Base-by-base conservation (phyloP, 305 asterid species). In the Fraxinus dipetala region DNA sequence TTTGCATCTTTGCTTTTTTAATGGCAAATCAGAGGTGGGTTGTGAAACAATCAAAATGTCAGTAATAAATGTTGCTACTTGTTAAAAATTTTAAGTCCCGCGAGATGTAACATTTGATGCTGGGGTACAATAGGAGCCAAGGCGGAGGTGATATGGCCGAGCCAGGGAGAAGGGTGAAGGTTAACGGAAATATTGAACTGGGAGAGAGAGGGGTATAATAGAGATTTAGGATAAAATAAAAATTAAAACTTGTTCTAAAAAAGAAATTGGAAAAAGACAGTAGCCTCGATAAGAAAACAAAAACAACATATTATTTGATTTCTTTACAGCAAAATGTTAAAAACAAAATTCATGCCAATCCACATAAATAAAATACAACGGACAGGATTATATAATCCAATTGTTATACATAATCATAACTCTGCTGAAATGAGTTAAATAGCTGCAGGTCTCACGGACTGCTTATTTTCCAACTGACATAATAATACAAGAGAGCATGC, bases 391-490 rank as follows among this genome's bases (percentile, higher is more conserved):
- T 87, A 81, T 24, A 56, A 67, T 43, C 67, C 69, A 7, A 6
- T 56, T 80, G 36, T 56, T 24, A 32, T 11, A 32, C 43, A 70
- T 5, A 31, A 31, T 31, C 72, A 24, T 72, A 74, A 67, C 74
- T 79, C 74, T 79, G 79, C 70, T 45, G 59, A 22, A 75, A 76
- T 56, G 69, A 73, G 80, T 80, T 80, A 18, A 10, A 74, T 82
- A 86, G 84, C 75, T 70, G 82, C 87, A 85, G 88, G 88, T 79
- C 86, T 84, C 87, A 69, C 77, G 70, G 83, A 87, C 90, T 81
- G 84, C 92, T 90, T 91, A 91, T 91, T 91, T 81, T 83, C 85
- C 83, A 83, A 81, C 70, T 72, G 79, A 80, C 84, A 82, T 6
- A 82, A 83, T 80, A 78, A 40, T 73, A 81, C 75, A 79, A 73